Percentiles rank a stretch among this genome's conserved stretches.
phyloP scores from a whole-genome alignment of 2,329 filamentous ascomycete genomes.

The Trichoderma sp. region DNA sequence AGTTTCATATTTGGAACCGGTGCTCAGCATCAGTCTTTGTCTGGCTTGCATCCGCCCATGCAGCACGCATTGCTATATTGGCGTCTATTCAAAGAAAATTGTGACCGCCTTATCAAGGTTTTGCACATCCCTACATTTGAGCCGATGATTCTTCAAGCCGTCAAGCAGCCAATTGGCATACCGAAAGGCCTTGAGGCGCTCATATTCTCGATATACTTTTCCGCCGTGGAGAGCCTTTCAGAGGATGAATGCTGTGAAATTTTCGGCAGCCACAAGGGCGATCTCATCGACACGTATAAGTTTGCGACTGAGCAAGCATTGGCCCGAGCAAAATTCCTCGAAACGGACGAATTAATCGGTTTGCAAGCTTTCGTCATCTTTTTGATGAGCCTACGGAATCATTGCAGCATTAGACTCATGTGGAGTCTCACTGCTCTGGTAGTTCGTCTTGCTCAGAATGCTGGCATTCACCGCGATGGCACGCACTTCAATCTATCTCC shows the following conservation, averaged over 20 bases:
- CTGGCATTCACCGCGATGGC: neutral
- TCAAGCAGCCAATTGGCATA: neutral
- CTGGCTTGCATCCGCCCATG: neutral
- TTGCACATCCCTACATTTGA: neutral
- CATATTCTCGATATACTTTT: neutral
- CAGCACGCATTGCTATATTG: neutral
- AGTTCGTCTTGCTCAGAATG: neutral
- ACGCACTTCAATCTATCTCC: neutral
- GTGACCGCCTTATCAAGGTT: neutral
- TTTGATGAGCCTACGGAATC: neutral
- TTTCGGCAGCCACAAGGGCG: neutral
- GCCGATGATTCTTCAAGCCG: neutral
- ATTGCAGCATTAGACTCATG: neutral
- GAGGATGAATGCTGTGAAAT: neutral
- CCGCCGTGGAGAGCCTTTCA: neutral
- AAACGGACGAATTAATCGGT: neutral
- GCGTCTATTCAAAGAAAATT: neutral
- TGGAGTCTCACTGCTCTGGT: neutral
- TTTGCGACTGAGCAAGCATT: neutral
- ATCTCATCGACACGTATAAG: neutral
- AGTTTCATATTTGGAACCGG: neutral
- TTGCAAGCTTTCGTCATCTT: neutral
- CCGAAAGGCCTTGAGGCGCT: neutral
- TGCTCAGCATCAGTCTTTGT: neutral
- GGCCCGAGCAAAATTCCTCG: neutral